phyloP scores from a whole-genome alignment of 2,329 filamentous ascomycete species.

The Phaeosphaeria sp. region DNA sequence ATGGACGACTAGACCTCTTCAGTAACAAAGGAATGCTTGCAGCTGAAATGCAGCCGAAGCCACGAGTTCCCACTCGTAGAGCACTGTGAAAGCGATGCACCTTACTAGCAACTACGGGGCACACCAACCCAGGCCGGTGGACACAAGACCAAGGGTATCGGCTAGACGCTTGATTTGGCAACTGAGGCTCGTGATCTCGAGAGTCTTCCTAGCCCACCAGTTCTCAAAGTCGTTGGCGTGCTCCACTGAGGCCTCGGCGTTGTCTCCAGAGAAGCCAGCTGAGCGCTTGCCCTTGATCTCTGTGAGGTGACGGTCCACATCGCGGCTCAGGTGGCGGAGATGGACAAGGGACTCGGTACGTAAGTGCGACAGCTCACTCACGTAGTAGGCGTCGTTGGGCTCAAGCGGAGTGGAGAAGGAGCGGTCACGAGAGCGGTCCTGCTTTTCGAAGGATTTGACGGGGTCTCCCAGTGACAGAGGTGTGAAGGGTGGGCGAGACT shows the following conservation, averaged over 20 bases:
- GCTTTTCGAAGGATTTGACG: constrained; percentile 20
- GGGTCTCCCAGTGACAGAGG: constrained; percentile 38
- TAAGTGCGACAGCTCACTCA: constrained; percentile 48
- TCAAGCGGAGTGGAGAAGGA: constrained; percentile 45
- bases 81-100: constrained; percentile 16
- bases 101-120: constrained; percentile 43
- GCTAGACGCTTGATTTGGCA: constrained; percentile 38
- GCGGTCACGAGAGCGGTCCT: constrained; percentile 29
- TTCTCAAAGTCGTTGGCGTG: constrained; percentile 45
- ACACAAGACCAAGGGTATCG: constrained; percentile 26
- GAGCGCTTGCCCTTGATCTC: constrained; percentile 36
- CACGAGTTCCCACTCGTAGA: constrained; percentile 12
- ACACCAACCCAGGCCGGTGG: constrained; percentile 45
- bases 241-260: constrained; percentile 2
- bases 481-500: constrained; percentile 33
- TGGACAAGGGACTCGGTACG: constrained; percentile 51
- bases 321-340: constrained; percentile 49
- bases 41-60: not conserved
- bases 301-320: constrained; percentile 42
- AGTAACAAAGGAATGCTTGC: not conserved
- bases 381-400: constrained; percentile 42
- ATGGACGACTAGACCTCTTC: not conserved
- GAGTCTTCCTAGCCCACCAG: constrained; percentile 50
- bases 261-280: constrained; percentile 1
- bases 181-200: constrained; percentile 40